phyloP scores from a whole-genome alignment of 768 basidiomycete species.

The Lepiota subincarnata region DNA sequence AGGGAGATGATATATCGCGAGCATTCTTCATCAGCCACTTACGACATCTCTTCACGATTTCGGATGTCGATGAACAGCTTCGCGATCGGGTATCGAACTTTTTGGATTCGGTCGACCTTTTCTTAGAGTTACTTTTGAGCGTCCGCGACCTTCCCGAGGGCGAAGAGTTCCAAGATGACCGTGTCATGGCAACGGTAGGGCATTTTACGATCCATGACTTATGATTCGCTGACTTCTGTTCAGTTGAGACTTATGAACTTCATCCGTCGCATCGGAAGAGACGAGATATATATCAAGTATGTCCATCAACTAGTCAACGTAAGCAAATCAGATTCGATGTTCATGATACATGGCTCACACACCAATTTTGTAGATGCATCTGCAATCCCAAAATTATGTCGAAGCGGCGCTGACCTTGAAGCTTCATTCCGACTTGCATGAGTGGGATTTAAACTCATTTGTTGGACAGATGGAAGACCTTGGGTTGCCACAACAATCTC shows the following conservation, averaged over 20 bases:
- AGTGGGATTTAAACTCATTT: constrained; percentile 82
- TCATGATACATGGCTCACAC: constrained; percentile 16
- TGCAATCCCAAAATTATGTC: constrained; percentile 85
- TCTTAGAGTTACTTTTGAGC: constrained; percentile 85
- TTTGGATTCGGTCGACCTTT: constrained; percentile 86
- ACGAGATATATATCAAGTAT: constrained; percentile 95
- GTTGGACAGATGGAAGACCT: constrained; percentile 88
- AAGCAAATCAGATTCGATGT: constrained; percentile 21
- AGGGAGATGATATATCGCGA: constrained; percentile 85
- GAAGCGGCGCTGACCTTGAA: constrained; percentile 93
- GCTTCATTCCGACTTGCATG: constrained; percentile 88
- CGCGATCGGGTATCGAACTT: constrained; percentile 76
- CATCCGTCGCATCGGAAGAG: constrained; percentile 84
- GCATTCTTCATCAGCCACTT: constrained; percentile 92
- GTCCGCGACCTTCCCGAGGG: constrained; percentile 88
- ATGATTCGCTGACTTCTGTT: constrained; percentile 13
- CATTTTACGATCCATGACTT: background rate
- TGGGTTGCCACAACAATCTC: constrained; percentile 85
- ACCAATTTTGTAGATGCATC: constrained; percentile 58
- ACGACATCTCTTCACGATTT: constrained; percentile 82
- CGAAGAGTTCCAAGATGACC: constrained; percentile 92
- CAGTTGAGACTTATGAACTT: constrained; percentile 91
- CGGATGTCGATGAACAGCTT: constrained; percentile 75
- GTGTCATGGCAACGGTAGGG: constrained; percentile 83
- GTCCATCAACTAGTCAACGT: constrained; percentile 93